These are phyloP conservation scores for Pythium diclinum DNA, from an alignment of 352 stramenopile genomes.

Conservation along the genomic window DNA sequence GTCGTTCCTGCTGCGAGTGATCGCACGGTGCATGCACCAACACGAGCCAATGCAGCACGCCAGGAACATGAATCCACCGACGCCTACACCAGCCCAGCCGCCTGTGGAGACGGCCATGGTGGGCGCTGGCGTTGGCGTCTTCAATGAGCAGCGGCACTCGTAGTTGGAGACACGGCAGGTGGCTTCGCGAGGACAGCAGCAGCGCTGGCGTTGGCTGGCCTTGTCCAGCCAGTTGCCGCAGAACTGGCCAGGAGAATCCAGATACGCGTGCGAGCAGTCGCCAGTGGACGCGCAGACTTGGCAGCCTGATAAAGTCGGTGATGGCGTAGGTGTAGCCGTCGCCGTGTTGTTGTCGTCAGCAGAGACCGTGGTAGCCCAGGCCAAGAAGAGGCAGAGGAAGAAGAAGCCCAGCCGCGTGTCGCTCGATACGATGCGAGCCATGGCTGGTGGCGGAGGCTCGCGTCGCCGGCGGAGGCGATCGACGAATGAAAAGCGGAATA, in stretches of 20 bases:
- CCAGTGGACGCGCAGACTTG: slow-evolving; percentile 23
- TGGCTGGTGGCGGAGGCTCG: not conserved
- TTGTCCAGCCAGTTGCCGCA: slow-evolving; percentile 34
- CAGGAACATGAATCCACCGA: slow-evolving; percentile 6
- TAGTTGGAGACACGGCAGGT: slow-evolving; percentile 21
- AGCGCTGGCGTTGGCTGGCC: slow-evolving; percentile 20
- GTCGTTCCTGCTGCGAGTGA: not conserved
- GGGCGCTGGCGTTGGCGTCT: not conserved
- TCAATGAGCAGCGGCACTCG: slow-evolving; percentile 16
- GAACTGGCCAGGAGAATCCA: slow-evolving; percentile 24
- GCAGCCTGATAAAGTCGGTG: slow-evolving; percentile 20
- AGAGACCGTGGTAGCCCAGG: not conserved
- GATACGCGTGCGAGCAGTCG: slow-evolving; percentile 30
- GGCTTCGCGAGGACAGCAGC: slow-evolving; percentile 29
- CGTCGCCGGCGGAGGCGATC: not conserved
- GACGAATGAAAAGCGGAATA: not conserved
- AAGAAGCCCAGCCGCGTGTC: slow-evolving; percentile 2
- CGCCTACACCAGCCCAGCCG: slow-evolving; percentile 13
- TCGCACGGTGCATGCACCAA: slow-evolving; percentile 5
- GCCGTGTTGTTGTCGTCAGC: not conserved
- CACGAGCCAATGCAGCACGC: not conserved
- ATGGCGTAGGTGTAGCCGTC: not conserved
- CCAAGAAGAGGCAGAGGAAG: not conserved
- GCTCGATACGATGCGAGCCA: not conserved
- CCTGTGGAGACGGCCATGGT: not conserved